Conservation (phyloP, 768 basidiomycete species). For the Boletus fagicola region DNA sequence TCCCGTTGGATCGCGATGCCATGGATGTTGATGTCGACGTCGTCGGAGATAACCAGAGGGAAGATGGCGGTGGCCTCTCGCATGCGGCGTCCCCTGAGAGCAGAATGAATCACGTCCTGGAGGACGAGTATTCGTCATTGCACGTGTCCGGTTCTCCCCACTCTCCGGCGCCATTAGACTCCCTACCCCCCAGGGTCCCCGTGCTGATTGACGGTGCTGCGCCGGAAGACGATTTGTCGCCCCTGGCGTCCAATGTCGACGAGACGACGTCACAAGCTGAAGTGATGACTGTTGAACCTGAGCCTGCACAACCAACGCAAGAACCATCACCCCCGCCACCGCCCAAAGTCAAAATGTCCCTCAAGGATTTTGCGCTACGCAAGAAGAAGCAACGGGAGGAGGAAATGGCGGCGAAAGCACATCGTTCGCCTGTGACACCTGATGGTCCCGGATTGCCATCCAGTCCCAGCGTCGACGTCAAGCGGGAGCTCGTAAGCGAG, state of each 20-base stretch:
- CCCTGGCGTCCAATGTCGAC: not conserved
- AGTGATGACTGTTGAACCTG: constrained; percentile 8
- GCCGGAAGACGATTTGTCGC: not conserved
- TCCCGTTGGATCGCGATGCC: constrained; percentile 5
- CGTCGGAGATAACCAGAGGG: constrained; percentile 1
- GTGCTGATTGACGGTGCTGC: not conserved
- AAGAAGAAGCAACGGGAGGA: constrained; percentile 55
- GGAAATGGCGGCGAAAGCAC: constrained; percentile 34
- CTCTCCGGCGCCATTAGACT: not conserved
- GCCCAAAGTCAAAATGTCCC: constrained; percentile 55
- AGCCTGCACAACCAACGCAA: constrained; percentile 3
- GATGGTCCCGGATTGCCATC: constrained; percentile 11
- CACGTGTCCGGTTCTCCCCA: not conserved
- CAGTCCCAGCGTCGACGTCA: constrained; percentile 23
- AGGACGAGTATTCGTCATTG: not conserved
- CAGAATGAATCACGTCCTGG: not conserved
- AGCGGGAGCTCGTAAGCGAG: constrained; percentile 17
- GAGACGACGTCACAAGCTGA: constrained; percentile 10
- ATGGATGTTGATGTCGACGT: constrained; percentile 25
- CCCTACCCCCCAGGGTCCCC: not conserved
- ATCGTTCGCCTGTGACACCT: constrained; percentile 22
- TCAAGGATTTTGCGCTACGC: constrained; percentile 56
- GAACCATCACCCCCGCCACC: constrained; percentile 34
- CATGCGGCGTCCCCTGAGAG: not conserved
- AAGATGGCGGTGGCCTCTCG: not conserved